Evolutionary conservation across 495 filamentous ascomycete genomes (phyloP).

Genomic region (Tuber calosporum): DNA sequence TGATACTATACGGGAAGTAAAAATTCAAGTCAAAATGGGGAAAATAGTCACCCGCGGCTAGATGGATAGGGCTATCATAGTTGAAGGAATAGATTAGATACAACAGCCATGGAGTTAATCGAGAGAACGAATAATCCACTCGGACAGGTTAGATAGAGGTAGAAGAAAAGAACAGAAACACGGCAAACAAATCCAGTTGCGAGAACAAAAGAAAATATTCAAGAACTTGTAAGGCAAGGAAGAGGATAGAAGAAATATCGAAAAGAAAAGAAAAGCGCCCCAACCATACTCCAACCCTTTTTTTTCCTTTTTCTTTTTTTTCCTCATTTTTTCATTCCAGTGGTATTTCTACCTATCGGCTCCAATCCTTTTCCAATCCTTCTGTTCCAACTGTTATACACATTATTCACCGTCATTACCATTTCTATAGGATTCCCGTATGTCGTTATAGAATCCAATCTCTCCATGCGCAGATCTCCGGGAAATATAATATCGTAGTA

Average conservation of each 20-base stretch:
- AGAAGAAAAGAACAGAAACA: neutral
- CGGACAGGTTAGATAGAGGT: neutral
- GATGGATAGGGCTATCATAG: neutral
- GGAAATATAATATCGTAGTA: neutral
- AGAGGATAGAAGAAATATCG: neutral
- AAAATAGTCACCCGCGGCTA: neutral
- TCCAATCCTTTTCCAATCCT: neutral
- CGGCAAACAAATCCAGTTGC: neutral
- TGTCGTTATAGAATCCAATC: neutral
- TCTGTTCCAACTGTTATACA: neutral
- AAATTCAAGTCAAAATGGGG: neutral
- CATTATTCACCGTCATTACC: neutral
- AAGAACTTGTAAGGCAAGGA: neutral
- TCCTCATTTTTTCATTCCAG: constrained; percentile 10
- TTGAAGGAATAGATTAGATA: neutral
- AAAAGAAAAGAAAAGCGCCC: neutral
- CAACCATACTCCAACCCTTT: constrained; percentile 8
- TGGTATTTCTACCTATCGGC: neutral
- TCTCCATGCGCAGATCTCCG: neutral
- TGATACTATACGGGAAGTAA: neutral
- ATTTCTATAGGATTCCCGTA: neutral
- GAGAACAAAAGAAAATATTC: neutral
- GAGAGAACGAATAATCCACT: neutral
- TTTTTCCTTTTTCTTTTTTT: neutral
- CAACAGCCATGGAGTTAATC: neutral